Evolutionary conservation across 805 yeast species (phyloP).

Genomic region (Zygosaccharomyces pseudorouxii): DNA sequence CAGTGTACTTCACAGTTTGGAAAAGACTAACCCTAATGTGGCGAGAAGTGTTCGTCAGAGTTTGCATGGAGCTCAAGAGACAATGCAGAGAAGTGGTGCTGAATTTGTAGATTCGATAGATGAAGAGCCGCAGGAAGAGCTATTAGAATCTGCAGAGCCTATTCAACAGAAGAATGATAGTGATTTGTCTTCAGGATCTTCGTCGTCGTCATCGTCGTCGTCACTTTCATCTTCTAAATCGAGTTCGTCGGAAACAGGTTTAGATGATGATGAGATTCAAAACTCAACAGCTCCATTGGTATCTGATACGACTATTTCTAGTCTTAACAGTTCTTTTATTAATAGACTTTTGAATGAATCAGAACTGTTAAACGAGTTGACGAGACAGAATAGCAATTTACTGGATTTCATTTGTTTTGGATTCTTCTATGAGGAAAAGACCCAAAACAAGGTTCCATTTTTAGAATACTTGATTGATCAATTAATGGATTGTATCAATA

Average conservation of each 20-base stretch:
- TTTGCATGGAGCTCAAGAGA: slow-evolving; percentile 5
- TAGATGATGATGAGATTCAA: slow-evolving; percentile 15
- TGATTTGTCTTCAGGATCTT: neutral
- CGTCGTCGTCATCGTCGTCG: slow-evolving; percentile 6
- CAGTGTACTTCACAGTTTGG: slow-evolving; percentile 27
- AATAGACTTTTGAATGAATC: slow-evolving; percentile 39
- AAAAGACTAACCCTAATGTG: slow-evolving; percentile 19
- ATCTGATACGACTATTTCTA: slow-evolving; percentile 9
- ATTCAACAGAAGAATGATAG: neutral
- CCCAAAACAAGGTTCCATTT: slow-evolving; percentile 21
- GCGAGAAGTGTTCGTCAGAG: slow-evolving; percentile 15
- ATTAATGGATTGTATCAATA: slow-evolving; percentile 26
- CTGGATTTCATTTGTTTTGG: slow-evolving; percentile 50
- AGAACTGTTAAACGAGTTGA: slow-evolving; percentile 38
- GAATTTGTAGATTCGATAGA: neutral
- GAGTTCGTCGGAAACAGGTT: slow-evolving; percentile 13
- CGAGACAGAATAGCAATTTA: slow-evolving; percentile 37
- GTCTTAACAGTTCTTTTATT: slow-evolving; percentile 33
- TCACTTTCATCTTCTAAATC: slow-evolving; percentile 5
- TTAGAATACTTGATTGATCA: slow-evolving; percentile 32
- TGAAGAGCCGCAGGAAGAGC: neutral
- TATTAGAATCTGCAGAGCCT: neutral
- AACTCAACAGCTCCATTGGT: slow-evolving; percentile 10
- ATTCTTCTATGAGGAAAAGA: slow-evolving; percentile 30
- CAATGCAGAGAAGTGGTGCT: slow-evolving; percentile 1